A percentile compares a stretch with the other conserved stretches of the same genome.
Evolutionary conservation across 495 filamentous ascomycete genomes (phyloP).

Genomic region (Acidomyces sp.): DNA sequence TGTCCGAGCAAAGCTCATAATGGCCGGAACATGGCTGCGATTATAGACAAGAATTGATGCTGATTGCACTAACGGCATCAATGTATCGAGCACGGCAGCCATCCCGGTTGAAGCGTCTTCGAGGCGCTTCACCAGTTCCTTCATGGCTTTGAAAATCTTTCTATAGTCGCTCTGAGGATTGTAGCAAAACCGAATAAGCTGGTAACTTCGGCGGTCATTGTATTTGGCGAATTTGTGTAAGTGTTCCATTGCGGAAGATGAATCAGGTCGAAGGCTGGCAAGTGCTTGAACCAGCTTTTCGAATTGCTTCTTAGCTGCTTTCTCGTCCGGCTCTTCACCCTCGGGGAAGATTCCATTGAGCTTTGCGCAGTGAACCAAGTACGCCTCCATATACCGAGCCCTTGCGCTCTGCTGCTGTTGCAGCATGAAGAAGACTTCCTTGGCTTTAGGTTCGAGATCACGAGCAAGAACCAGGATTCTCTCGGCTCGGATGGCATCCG

Average conservation of each 20-base stretch:
- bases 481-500: constrained; percentile 74
- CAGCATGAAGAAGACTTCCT: constrained; percentile 79
- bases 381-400: constrained; percentile 53
- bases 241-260: constrained; percentile 50
- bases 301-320: constrained; percentile 53
- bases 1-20: constrained; percentile 72
- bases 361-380: constrained; percentile 66
- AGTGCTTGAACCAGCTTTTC: constrained; percentile 53
- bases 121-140: constrained; percentile 73
- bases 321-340: constrained; percentile 55
- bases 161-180: constrained; percentile 82
- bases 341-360: constrained; percentile 80
- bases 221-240: constrained; percentile 82
- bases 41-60: constrained; percentile 79
- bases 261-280: constrained; percentile 53
- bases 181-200: constrained; percentile 74
- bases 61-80: constrained; percentile 74
- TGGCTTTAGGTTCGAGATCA: constrained; percentile 60
- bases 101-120: constrained; percentile 45
- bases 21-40: constrained; percentile 77
- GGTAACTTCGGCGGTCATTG: constrained; percentile 82
- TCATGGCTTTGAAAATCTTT: constrained; percentile 76
- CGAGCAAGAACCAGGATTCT: constrained; percentile 69
- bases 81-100: constrained; percentile 52
- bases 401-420: constrained; percentile 60